Evolutionary conservation across 139 green algal genomes (phyloP), one percentile per base, ranked within the genome.

Genomic region (Pedinophyceae sp.): DNA sequence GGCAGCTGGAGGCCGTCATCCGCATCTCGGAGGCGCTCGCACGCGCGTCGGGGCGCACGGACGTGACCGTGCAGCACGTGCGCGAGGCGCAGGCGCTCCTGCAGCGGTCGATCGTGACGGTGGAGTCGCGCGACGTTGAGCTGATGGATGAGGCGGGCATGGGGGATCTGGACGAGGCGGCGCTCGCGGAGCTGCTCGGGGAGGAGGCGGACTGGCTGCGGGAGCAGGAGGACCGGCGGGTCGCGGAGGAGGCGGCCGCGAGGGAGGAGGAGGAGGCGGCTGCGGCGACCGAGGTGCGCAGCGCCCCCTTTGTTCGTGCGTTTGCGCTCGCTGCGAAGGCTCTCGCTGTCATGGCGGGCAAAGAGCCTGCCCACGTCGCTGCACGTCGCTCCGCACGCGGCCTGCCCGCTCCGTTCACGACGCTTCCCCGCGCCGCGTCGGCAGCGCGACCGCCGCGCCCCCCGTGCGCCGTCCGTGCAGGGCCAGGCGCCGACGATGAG

Each of bases 1-100:
- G 87, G 23, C 91, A 99, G 80, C 79, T 97, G 70, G 91, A 97
- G 73, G 87, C 88, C 26, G 65, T 97, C 24, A 70, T 98, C 50
- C 73, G 88, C 20, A 64, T 95, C 50, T 87, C 74, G 19, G 86
- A 93, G 70, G 83, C 85, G 22, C 64, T 86, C 25, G 86, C 82
- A 18, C 60, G 82, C 10, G 27, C 81, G 40, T 60, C 77, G 45
- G 72, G 68, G 28, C 30, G 65, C 6, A 27, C 54, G 15, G 22
- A 60, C 4, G 70, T 90, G n/a, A 60, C 27, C n/a, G 50, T 58
- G 10, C 46, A 30, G 15, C 67, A 87, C 63, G 82, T 90, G 15
- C 15, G 43, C 2, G 73, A 83, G 57, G 76, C 72, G 23, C 29
- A 67, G 61, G 71, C 77, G 17, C 66, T 95, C 49, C 68, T 94